phyloP scores from a whole-genome alignment of 2,329 filamentous ascomycete genomes.

The Diaporthe humulicola region DNA sequence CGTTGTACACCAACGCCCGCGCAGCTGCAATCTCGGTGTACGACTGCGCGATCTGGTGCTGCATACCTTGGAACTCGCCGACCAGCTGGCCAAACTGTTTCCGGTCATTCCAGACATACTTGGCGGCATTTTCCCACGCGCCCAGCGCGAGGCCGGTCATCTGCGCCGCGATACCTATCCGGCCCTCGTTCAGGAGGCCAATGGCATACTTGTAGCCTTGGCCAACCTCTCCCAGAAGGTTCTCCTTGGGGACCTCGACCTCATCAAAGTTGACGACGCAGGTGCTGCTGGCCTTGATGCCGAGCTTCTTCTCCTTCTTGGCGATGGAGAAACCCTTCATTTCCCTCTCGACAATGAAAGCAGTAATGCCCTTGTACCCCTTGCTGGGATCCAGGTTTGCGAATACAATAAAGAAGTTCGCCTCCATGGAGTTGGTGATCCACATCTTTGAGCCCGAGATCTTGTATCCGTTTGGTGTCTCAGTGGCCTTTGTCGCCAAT shows the following conservation, averaged over 20 bases:
- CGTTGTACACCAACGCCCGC: conserved; percentile 93
- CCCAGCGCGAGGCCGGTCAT: conserved; percentile 98
- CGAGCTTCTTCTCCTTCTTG: conserved; percentile 99
- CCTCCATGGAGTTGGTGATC: conserved; percentile 98
- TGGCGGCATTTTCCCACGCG: conserved; percentile 93
- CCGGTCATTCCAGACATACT: conserved; percentile 98
- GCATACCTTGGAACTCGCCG: conserved; percentile 99
- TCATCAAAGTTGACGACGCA: conserved; percentile 99
- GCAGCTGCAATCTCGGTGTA: conserved; percentile 95
- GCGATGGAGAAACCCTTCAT: conserved; percentile 92
- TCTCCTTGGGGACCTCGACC: conserved; percentile 88
- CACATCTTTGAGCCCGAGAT: conserved; percentile 98
- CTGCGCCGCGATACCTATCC: conserved; percentile 97
- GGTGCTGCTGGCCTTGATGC: conserved; percentile 94
- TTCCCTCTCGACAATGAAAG: conserved; percentile 93
- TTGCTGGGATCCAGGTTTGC: conserved; percentile 93
- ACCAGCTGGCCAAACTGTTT: conserved; percentile 95
- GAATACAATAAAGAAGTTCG: conserved; percentile 96
- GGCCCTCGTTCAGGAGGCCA: conserved; percentile 91
- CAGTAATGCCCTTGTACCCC: conserved; percentile 97
- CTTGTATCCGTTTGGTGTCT: conserved; percentile 85
- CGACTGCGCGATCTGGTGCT: conserved; percentile 96
- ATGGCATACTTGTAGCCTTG: conserved; percentile 99
- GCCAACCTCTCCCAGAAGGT: conserved; percentile 88
- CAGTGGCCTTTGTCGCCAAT: conserved; percentile 88